Conservation (phyloP, 371 early-diverging fungal species). For the Cokeromyces recurvatus region DNA sequence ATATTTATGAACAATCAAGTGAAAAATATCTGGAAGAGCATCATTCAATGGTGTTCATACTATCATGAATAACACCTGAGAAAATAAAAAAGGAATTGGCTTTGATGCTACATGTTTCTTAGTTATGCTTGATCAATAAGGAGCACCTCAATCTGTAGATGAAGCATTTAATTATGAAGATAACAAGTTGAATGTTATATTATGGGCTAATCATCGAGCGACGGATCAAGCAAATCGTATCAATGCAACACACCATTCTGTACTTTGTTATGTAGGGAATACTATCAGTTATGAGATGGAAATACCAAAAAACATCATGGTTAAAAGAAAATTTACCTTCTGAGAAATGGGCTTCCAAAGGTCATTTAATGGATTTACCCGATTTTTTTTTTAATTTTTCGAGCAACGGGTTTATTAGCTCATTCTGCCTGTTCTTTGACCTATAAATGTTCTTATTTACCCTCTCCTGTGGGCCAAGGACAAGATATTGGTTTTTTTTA, state of each 20-base stretch:
- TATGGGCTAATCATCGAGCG: conserved; percentile 80
- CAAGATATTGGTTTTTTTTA: conserved; percentile 61
- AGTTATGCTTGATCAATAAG: conserved; percentile 52
- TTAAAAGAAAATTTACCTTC: conserved; percentile 53
- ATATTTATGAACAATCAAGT: conserved; percentile 68
- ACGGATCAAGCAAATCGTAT: conserved; percentile 60
- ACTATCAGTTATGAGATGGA: conserved; percentile 73
- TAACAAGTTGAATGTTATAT: conserved; percentile 53
- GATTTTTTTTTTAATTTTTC: conserved; percentile 69
- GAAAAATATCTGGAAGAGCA: conserved; percentile 27
- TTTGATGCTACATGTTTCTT: conserved; percentile 79
- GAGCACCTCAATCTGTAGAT: conserved; percentile 50
- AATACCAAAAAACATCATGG: conserved; percentile 71
- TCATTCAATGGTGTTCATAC: conserved; percentile 29
- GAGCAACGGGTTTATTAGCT: conserved; percentile 51
- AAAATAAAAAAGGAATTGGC: conserved; percentile 67
- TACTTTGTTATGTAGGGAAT: conserved; percentile 62
- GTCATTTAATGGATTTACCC: conserved; percentile 68
- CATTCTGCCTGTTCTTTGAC: conserved; percentile 64
- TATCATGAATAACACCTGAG: too few relatives aligned
- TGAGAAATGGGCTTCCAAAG: conserved; percentile 45
- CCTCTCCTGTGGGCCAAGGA: conserved; percentile 41
- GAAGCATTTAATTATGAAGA: conserved; percentile 33
- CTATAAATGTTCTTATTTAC: conserved; percentile 70
- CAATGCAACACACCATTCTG: conserved; percentile 53